phyloP scores from a whole-genome alignment of 2,329 filamentous ascomycete species.

The Monilinia vaccinii-corymbosi region DNA sequence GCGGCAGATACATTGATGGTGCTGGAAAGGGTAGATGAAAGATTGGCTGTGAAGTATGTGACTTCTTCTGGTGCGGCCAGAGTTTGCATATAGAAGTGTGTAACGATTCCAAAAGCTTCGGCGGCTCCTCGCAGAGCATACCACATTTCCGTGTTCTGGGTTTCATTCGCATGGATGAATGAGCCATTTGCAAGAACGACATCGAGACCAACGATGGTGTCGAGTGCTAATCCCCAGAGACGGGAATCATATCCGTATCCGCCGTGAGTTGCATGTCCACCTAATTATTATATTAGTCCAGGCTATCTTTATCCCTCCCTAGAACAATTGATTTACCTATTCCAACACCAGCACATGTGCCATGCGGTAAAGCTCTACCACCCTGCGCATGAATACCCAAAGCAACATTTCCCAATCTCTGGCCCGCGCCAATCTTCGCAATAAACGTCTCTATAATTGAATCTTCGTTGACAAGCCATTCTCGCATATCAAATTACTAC shows the following conservation, averaged over 20 bases:
- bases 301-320: fast-evolving
- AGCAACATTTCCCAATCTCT: slow-evolving; percentile 37
- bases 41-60: slow-evolving; percentile 18
- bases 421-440: slow-evolving; percentile 32
- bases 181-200: slow-evolving; percentile 35
- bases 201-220: slow-evolving; percentile 27
- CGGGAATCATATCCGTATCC: slow-evolving; percentile 7
- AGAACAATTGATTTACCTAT: not conserved
- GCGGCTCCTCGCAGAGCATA: slow-evolving; percentile 30
- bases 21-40: slow-evolving; percentile 16
- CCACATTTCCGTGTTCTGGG: slow-evolving; percentile 23
- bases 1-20: slow-evolving; percentile 17
- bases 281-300: not conserved
- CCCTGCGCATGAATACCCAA: slow-evolving; percentile 30
- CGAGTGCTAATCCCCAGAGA: slow-evolving; percentile 4
- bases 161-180: slow-evolving; percentile 20
- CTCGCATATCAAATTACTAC: too few species aligned
- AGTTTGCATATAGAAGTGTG: slow-evolving; percentile 28
- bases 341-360: slow-evolving; percentile 8
- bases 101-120: slow-evolving; percentile 30
- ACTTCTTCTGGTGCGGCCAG: slow-evolving; percentile 28
- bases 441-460: slow-evolving; percentile 9
- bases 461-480: not conserved
- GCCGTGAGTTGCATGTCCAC: slow-evolving; percentile 3
- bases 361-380: slow-evolving; percentile 27